Percentiles rank a stretch among this genome's conserved stretches.
Conservation (phyloP, 1,284 basidiomycete species). For the Cryptococcus deneoformans region DNA sequence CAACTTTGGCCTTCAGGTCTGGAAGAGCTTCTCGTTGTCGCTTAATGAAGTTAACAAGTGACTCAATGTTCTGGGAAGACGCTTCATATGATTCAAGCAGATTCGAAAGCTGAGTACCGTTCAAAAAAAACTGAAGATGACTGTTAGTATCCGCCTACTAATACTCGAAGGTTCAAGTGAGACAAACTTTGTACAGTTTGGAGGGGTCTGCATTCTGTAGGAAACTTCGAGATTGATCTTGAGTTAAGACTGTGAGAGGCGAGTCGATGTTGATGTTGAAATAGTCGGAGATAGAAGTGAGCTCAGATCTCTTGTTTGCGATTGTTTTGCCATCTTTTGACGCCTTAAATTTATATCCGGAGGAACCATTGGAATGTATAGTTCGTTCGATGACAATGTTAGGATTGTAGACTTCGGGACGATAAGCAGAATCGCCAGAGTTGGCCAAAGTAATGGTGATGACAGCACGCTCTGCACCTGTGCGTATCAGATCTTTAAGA, state of each 20-base stretch:
- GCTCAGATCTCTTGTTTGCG: conserved; percentile 77
- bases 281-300: conserved; percentile 83
- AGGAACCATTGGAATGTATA: conserved; percentile 71
- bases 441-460: conserved; percentile 83
- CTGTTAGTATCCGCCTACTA: not conserved
- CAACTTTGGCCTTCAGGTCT: conserved; percentile 17
- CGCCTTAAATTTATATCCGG: conserved; percentile 80
- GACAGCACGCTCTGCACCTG: conserved; percentile 69
- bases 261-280: conserved; percentile 95
- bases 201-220: conserved; percentile 71
- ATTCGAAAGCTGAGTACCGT: conserved; percentile 87
- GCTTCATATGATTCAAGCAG: conserved; percentile 82
- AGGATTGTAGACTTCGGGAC: conserved; percentile 75
- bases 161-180: not conserved
- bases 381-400: conserved; percentile 80
- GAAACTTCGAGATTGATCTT: conserved; percentile 82
- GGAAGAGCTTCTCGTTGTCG: conserved; percentile 21
- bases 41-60: conserved; percentile 21
- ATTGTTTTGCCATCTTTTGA: conserved; percentile 62
- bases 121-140: conserved; percentile 53
- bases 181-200: conserved; percentile 83
- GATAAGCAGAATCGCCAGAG: conserved; percentile 83
- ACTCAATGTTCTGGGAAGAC: conserved; percentile 53
- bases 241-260: conserved; percentile 90
- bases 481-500: conserved; percentile 83